These are phyloP conservation scores for Aquilaria yunnanensis DNA, from an alignment of 345 rosid species.

Conservation along the genomic window DNA sequence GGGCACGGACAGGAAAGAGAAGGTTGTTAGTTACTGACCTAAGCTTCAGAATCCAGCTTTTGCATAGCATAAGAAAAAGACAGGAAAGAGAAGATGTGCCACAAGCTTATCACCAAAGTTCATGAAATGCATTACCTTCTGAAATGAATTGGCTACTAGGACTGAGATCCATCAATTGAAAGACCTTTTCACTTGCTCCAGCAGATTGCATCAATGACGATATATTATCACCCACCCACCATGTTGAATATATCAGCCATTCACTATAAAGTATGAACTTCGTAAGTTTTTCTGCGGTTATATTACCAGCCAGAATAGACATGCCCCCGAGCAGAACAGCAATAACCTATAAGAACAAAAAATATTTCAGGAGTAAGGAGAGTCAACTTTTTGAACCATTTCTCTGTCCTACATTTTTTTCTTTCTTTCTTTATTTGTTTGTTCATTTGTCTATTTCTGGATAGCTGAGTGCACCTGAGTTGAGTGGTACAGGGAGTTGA, in stretches of 20 bases:
- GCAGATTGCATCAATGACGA: conserved; percentile 92
- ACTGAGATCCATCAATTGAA: conserved; percentile 92
- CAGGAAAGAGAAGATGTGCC: conserved; percentile 2
- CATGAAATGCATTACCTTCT: conserved; percentile 52
- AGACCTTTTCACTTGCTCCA: conserved; percentile 98
- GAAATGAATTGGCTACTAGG: conserved; percentile 73
- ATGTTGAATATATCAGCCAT: conserved; percentile 94
- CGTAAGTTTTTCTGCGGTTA: conserved; percentile 91
- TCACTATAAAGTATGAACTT: conserved; percentile 93
- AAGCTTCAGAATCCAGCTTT: conserved; percentile 9
- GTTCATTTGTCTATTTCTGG: background rate
- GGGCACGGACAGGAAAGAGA: background rate
- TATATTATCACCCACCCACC: conserved; percentile 97
- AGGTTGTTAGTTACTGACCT: background rate
- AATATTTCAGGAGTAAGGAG: conserved; percentile 9
- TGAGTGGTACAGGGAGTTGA: conserved; percentile 86
- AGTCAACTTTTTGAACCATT: conserved; percentile 2
- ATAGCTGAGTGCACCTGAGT: conserved; percentile 55
- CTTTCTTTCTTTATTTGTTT: no score
- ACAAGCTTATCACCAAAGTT: background rate
- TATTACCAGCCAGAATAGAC: conserved; percentile 76
- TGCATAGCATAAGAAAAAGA: conserved; percentile 2
- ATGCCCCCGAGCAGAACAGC: conserved; percentile 90
- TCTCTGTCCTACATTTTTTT: background rate
- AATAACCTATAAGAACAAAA: conserved; percentile 46